Percentiles rank a stretch among this genome's conserved stretches.
phyloP scores from a whole-genome alignment of 257 asterid genomes.

The Fraxinus excelsior region DNA sequence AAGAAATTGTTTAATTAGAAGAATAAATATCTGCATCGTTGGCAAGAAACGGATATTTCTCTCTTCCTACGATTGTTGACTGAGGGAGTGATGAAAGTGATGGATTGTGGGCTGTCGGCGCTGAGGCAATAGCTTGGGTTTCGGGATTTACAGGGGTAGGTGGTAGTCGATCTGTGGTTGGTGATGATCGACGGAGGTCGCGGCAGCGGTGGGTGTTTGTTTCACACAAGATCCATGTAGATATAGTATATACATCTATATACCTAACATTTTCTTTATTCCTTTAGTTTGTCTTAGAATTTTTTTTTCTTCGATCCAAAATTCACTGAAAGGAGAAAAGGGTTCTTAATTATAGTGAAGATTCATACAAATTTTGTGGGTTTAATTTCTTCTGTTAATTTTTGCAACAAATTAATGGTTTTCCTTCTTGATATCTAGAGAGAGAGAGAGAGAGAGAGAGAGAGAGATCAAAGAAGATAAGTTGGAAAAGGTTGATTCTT shows the following conservation, averaged over 20 bases:
- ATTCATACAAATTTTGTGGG: background rate
- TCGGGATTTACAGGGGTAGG: no score
- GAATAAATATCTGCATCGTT: no score
- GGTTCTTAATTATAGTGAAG: background rate
- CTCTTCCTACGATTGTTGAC: no score
- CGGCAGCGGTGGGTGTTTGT: no score
- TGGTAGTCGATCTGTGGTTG: no score
- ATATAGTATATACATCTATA: background rate
- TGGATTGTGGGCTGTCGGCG: no score
- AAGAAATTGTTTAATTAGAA: no score
- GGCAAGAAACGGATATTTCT: no score
- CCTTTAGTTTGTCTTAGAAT: background rate
- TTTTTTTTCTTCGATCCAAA: background rate
- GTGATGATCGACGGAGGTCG: no score
- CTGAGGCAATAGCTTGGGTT: no score
- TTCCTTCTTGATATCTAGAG: background rate
- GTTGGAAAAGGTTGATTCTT: constrained; percentile 57
- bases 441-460: background rate
- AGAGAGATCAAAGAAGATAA: constrained; percentile 47
- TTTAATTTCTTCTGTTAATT: constrained; percentile 16
- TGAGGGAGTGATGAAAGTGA: no score
- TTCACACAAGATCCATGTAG: constrained; percentile 8
- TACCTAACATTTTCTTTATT: background rate
- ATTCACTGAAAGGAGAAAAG: constrained; percentile 1
- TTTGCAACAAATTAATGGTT: background rate